These are phyloP conservation scores for Zoysia japonica DNA, from an alignment of 176 grass and related monocot genomes.

Conservation along the genomic window DNA sequence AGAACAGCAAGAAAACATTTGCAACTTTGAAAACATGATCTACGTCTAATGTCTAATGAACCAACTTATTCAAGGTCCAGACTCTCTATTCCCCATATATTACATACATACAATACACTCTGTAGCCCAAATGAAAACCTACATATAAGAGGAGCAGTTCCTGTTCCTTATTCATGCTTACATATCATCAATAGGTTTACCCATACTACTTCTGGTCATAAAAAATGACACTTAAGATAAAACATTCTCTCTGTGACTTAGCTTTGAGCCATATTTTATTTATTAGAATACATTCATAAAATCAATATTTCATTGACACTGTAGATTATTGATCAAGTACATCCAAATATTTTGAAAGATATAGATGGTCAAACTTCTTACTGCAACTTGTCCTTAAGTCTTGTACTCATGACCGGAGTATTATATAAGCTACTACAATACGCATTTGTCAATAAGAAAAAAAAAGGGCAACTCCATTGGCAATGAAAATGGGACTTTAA, in stretches of 20 bases:
- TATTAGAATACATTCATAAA: not conserved
- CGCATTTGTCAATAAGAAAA: not conserved
- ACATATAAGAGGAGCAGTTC: not conserved
- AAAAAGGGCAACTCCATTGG: not conserved
- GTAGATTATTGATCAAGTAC: not conserved
- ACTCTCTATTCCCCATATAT: slow-evolving; percentile 4
- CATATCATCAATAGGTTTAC: not conserved
- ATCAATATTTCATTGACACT: not conserved
- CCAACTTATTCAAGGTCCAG: not conserved
- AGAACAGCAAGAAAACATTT: slow-evolving; percentile 8
- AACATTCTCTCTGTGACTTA: not conserved
- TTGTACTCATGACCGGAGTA: not conserved
- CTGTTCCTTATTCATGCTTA: not conserved
- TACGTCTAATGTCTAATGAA: not conserved
- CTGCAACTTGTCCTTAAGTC: not conserved
- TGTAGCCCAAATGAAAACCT: not conserved
- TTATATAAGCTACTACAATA: not conserved
- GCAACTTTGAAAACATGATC: not conserved
- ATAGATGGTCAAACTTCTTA: not conserved
- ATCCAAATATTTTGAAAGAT: not conserved
- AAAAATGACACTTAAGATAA: not conserved
- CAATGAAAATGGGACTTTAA: not conserved
- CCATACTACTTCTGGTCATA: not conserved
- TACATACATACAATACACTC: not conserved
- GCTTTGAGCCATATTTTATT: not conserved